Base-by-base conservation (phyloP, 2,329 filamentous ascomycete species). In the Spiromastix sp. region DNA sequence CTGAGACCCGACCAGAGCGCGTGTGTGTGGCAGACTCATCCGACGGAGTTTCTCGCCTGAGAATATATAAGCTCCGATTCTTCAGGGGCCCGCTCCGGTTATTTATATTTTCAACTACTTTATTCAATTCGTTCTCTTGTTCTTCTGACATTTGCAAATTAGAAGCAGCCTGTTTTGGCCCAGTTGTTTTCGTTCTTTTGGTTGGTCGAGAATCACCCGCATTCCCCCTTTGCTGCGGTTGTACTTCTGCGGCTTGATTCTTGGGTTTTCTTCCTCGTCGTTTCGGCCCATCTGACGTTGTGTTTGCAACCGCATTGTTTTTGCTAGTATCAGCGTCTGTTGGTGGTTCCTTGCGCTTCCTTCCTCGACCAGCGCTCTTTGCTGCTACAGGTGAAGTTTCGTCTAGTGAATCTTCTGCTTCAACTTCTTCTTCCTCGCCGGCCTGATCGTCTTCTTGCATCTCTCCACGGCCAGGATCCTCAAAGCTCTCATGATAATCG, bases 1-100 rank as follows among this genome's bases (percentile, higher is more conserved):
- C 79, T 7, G 83, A 85, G 34, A 77, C 74, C 38, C 91, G 76
- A 2, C 85, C 87, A 9, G 81, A 89, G 36, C 85, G 78, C n/a
- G 72, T 72, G 33, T 79, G 83, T 29, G 68, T 72, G 19, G 67
- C 67, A 42, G 73, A 64, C 17, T 61, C 65, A 35, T 77, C 68
- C 1, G 63, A 56, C n/a, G 68, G 65, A 9, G 59, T 63, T 48
- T 72, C 68, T 30, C 65, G 61, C 40, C 67, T 65, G 30, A 71
- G 55, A 32, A 71, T 69, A 42, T 67, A 64, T 3, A 70, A 51
- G 29, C 67, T 67, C 39, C 63, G 61, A 28, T 61, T 62, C 35
- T 64, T 68, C 31, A 63, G 55, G 13, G 68, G 68, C 9, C 60
- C 59, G 10, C 55, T 56, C 33, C 61, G 54, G 29, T 57, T 61